Base-by-base conservation (phyloP, 1,139 yeast genomes). In the Protomyces gravidus region DNA sequence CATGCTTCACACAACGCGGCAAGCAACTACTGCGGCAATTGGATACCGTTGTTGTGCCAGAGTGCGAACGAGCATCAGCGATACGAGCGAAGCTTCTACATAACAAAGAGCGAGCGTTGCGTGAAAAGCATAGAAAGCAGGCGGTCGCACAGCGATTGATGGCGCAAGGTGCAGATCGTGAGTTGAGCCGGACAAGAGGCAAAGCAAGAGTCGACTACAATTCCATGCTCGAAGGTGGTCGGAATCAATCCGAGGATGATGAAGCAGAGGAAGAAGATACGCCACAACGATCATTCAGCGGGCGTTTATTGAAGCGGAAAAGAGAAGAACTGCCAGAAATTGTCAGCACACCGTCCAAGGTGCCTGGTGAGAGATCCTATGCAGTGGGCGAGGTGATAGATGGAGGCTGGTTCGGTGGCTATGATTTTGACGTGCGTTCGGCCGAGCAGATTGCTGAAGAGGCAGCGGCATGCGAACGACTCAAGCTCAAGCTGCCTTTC, bases 111-210 rank as follows among this genome's bases (percentile, higher is more conserved):
- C 15, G 50, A 19, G 33, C 61, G 51, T 36, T 59, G 56, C 27
- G 62, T 46, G 58, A 59, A 58, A 26, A 52, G 23, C 7, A 45
- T 45, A 21, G 66, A 66, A 21, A 70, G 66, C 45, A 64, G 63
- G n/a, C 65, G 60, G n/a, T 55, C 55, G 39, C 52, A 42, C 9
- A 59, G 58, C 56, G 66, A 64, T 15, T 65, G 70, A 7, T 60
- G 60, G 13, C 70, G 69, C n/a, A 72, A 68, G 47, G 72, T 72
- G 15, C 61, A 65, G n/a, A 70, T 71, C 60, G 63, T 67, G 19
- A n/a, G 21, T 15, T 25, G 4, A 70, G 73, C 15, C 68, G 77
- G 15, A 72, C 76, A 1, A 65, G 76, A 3, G 72, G 74, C 2
- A 68, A 66, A 39, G 23, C 42, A 13, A 64, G 71, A n/a, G 68